These are phyloP conservation scores for Lasiodiplodia sp. DNA, from an alignment of 2,329 filamentous ascomycete species.

Conservation along the genomic window DNA sequence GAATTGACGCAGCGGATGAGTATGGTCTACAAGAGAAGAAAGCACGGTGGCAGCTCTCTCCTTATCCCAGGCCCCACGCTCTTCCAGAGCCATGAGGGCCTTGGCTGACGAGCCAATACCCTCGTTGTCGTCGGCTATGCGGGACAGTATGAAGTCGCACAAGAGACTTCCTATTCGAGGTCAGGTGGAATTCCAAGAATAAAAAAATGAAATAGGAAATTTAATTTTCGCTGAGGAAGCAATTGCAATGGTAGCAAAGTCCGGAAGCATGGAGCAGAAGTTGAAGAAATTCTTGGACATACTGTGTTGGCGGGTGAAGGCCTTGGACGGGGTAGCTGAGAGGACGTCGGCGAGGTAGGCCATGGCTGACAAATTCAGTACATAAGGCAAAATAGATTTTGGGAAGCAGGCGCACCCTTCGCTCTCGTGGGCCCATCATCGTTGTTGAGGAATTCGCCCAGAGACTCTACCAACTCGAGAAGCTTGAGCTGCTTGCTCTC, in stretches of 20 bases:
- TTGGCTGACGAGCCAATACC: constrained; percentile 65
- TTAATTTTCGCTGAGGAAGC: not conserved
- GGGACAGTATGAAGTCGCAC: constrained; percentile 69
- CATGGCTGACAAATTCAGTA: constrained; percentile 46
- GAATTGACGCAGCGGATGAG: constrained; percentile 66
- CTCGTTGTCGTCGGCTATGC: constrained; percentile 64
- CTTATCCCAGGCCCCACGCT: constrained; percentile 66
- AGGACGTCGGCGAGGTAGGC: constrained; percentile 61
- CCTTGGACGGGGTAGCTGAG: constrained; percentile 59
- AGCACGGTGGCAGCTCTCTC: constrained; percentile 62
- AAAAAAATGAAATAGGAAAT: not conserved
- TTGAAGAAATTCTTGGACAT: constrained; percentile 33
- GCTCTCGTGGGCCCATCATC: constrained; percentile 66
- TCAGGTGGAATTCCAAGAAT: constrained; percentile 17
- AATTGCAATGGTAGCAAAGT: not conserved
- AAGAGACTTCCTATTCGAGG: constrained; percentile 60
- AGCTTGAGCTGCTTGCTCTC: constrained; percentile 67
- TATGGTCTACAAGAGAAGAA: constrained; percentile 58
- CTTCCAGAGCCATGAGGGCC: constrained; percentile 66
- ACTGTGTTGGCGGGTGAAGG: constrained; percentile 67
- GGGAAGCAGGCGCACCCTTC: constrained; percentile 57
- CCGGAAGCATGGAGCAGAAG: not conserved
- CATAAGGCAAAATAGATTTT: constrained; percentile 46
- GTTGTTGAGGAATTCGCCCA: constrained; percentile 72
- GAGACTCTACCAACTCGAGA: constrained; percentile 67